Evolutionary conservation across 495 filamentous ascomycete species (phyloP), one percentile per base, ranked within the genome.

Genomic region (Aspergillus panamensis): DNA sequence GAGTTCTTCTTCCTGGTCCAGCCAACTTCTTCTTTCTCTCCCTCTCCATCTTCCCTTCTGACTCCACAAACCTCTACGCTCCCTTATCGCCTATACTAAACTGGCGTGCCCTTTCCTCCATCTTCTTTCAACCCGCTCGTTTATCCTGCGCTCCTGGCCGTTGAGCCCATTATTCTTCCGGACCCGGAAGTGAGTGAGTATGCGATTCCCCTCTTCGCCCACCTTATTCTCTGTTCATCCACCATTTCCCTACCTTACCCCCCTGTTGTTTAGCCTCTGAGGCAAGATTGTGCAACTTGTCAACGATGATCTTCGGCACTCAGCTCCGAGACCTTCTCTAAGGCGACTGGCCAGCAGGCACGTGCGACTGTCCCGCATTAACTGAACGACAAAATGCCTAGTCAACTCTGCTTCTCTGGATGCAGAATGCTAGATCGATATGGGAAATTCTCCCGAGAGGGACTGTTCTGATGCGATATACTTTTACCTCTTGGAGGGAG

Each of bases 1-100:
- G 45, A 57, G 55, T 16, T 57, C 47, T 50, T 43, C 37, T 57
- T 50, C 25, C 48, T 47, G 42, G 19, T 52, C 56, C 37, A 48
- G 25, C 32, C 32, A 52, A 37, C 40, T 47, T 44, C 48, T 16
- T 30, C 43, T 25, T 17, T 17, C 16, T 43, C 13, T 5, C 39
- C 31, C 3, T 39, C 37, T 42, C 6, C 25, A 20, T 32, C 52
- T 19, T 44, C n/a, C 37, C 7, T 12, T 33, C 30, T 45, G 16
- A 8, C 35, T 32, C 19, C 21, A 19, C 16, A 8, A 2, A 25
- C 16, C 43, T 3, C 21, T 32, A 20, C 20, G 10, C 5, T 35
- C 44, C n/a, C 32, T 31, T 6, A 14, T n/a, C n/a, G 8, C 12
- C 48, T 2, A 5, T 25, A 25, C 25, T 21, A 6, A 3, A 45